Evolutionary conservation across 805 yeast genomes (phyloP), one percentile per base, ranked within the genome.

Genomic region (Clavispora santaluciae): DNA sequence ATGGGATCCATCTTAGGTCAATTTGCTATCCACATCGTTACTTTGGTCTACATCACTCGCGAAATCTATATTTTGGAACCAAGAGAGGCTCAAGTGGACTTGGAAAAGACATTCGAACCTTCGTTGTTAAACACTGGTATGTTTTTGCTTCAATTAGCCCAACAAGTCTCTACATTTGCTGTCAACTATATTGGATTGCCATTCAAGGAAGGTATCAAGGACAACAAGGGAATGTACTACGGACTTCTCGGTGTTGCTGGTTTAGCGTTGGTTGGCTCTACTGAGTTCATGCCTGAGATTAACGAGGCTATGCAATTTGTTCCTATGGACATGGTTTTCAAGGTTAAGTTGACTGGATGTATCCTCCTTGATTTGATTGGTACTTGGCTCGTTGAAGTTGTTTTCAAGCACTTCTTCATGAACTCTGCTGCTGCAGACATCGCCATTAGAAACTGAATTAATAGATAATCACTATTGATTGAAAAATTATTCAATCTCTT

Each of bases 1-100:
- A 93, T 93, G 96, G 99, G 99, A 1, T 91, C 98, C 1, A 90
- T 93, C 52, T 70, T 93, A 47, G 95, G 96, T 34, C 99, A 93
- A 67, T 93, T 93, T 75, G 95, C 95, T 12, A 79, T 93, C 52
- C 99, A 93, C 60, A 82, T 93, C 52, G 64, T 72, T 35, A 79
- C 96, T 3, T 76, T 93, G 67, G 67, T 93, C 45, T 88, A 88
- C 59, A 79, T 93, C 50, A 86, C 95, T 10, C 63, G 72, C 36
- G 95, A 86, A 64, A 90, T 89, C 34, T 89, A 90, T 64, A 74
- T 76, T 44, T 67, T 87, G 47, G 99, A 93, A 65, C 98, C 99
- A 65, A 82, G 96, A 67, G 93, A 80, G 61, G 95, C 93, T 22
- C 81, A 82, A 56, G 74, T 87, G 48, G 98, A 93, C 60, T 73